phyloP scores from a whole-genome alignment of 768 basidiomycete species.

The Crepidotus variabilis region DNA sequence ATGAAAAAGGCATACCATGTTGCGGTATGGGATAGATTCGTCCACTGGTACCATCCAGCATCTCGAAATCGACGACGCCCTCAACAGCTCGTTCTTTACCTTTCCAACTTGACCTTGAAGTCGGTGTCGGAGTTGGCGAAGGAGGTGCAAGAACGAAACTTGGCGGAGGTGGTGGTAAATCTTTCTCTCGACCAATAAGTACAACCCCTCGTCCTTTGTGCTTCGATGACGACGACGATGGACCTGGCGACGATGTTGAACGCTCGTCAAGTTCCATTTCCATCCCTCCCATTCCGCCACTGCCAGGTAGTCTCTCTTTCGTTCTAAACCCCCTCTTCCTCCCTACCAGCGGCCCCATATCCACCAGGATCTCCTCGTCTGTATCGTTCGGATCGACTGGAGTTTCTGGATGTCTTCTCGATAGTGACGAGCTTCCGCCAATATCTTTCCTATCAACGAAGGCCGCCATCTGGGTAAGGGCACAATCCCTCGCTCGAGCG shows the following conservation, averaged over 20 bases:
- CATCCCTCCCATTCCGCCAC: conserved; percentile 52
- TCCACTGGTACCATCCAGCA: conserved; percentile 4
- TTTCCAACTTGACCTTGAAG: conserved; percentile 9
- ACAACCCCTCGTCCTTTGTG: background rate
- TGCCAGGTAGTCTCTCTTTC: conserved; percentile 48
- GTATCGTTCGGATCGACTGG: background rate
- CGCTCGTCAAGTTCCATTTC: conserved; percentile 17
- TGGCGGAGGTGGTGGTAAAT: background rate
- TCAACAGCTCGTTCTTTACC: conserved; percentile 15
- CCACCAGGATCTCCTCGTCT: conserved; percentile 17
- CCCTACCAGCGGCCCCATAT: conserved; percentile 66
- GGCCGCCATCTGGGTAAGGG: conserved; percentile 57
- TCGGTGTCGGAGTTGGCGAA: background rate
- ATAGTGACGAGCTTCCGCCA: background rate
- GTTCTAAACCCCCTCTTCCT: conserved; percentile 58
- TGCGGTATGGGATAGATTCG: background rate
- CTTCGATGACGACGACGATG: background rate
- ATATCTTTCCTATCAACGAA: conserved; percentile 37
- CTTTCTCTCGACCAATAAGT: background rate
- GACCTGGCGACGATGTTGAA: conserved; percentile 2
- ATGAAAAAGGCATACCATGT: too few relatives aligned
- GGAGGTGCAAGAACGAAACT: background rate
- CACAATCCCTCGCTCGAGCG: conserved; percentile 56
- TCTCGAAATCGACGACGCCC: conserved; percentile 7
- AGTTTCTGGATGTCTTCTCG: background rate